A percentile compares a stretch with the other conserved stretches of the same genome.
These are phyloP conservation scores for Cytospora leucostoma DNA, from an alignment of 2,329 filamentous ascomycete species.

Conservation along the genomic window DNA sequence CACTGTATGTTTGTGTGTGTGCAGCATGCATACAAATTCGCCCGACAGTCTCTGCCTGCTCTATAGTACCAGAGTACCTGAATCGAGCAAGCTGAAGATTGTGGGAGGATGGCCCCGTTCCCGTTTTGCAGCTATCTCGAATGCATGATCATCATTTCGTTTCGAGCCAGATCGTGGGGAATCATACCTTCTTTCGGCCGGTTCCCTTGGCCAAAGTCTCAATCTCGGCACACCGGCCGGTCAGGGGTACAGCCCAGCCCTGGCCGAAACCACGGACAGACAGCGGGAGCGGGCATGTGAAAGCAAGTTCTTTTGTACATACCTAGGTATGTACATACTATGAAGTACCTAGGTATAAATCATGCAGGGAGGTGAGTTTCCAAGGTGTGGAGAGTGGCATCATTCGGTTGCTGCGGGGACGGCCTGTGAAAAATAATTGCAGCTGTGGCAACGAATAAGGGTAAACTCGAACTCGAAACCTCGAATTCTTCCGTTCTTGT, in stretches of 20 bases:
- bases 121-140: constrained; percentile 18
- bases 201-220: constrained; percentile 4
- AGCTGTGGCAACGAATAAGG: neutral
- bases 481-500: constrained; percentile 15
- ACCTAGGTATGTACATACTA: no score
- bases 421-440: constrained; percentile 3
- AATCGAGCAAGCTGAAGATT: neutral
- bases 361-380: constrained; percentile 16
- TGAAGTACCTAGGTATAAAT: neutral
- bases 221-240: constrained; percentile 2
- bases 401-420: constrained; percentile 6
- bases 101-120: constrained; percentile 16
- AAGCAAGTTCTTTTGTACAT: neutral
- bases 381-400: constrained; percentile 17
- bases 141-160: constrained; percentile 19
- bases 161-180: constrained; percentile 16
- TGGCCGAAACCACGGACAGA: constrained; percentile 20
- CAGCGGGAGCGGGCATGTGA: neutral
- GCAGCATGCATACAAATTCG: no score
- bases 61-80: neutral
- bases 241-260: constrained; percentile 8
- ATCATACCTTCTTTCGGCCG: constrained; percentile 16
- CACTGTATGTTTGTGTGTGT: no score
- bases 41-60: no score
- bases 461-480: neutral